phyloP scores from a whole-genome alignment of 257 asterid species.

The Solanum stenotomum region DNA sequence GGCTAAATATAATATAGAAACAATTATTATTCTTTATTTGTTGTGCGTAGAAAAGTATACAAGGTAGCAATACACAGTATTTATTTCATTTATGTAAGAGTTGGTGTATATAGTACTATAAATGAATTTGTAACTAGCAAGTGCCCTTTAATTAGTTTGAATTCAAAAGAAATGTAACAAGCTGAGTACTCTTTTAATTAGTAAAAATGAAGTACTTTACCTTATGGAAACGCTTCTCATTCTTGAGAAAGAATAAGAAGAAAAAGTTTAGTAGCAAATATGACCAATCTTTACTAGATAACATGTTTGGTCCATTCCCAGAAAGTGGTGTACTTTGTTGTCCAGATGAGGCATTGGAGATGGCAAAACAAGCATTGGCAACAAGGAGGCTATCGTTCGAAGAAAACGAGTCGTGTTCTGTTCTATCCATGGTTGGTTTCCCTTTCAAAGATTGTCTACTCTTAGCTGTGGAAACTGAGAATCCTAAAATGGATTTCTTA shows the following conservation, averaged over 20 bases:
- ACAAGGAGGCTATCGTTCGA: conserved; percentile 5
- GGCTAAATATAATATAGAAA: too few relatives aligned
- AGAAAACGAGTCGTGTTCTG: conserved; percentile 2
- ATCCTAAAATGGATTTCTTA: neutral
- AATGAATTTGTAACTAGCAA: neutral
- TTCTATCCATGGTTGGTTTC: neutral
- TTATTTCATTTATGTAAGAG: neutral
- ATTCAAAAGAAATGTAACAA: neutral
- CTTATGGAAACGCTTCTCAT: neutral
- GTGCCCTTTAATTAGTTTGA: neutral
- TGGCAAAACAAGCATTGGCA: conserved; percentile 1
- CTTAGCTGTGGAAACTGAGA: neutral
- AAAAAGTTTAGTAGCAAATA: neutral
- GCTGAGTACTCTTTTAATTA: neutral
- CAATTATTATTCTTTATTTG: too few relatives aligned
- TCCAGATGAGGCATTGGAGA: neutral
- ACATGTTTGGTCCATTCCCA: neutral
- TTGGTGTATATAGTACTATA: neutral
- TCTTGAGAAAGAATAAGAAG: neutral
- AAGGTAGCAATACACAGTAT: neutral
- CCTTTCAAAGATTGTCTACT: conserved; percentile 4
- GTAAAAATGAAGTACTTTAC: neutral
- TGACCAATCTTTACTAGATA: neutral
- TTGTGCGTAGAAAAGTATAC: neutral
- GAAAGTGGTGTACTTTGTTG: neutral